Evolutionary conservation across 1,284 basidiomycete species (phyloP).

Genomic region (Cryptococcus sp.): DNA sequence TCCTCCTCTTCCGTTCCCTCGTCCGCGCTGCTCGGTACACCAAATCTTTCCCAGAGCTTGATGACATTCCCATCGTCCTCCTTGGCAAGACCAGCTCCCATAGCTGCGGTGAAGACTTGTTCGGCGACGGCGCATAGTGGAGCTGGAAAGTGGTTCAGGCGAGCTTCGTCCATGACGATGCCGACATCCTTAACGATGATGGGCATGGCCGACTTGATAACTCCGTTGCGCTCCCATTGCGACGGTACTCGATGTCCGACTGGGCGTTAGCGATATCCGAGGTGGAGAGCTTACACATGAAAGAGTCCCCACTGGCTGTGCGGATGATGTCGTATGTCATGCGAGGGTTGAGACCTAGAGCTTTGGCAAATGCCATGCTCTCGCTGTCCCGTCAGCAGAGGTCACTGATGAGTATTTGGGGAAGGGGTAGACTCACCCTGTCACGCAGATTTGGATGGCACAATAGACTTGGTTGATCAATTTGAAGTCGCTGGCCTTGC

Average conservation of each 20-base stretch:
- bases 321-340: slow-evolving; percentile 37
- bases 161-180: slow-evolving; percentile 40
- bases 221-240: slow-evolving; percentile 30
- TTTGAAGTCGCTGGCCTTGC: slow-evolving; percentile 38
- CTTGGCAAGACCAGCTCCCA: slow-evolving; percentile 26
- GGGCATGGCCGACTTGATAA: slow-evolving; percentile 39
- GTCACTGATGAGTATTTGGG: background rate
- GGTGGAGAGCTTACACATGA: slow-evolving; percentile 39
- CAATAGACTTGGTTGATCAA: slow-evolving; percentile 42
- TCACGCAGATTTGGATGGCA: slow-evolving; percentile 29
- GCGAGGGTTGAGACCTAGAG: slow-evolving; percentile 37
- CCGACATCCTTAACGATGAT: slow-evolving; percentile 41
- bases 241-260: slow-evolving; percentile 37
- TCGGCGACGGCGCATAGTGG: slow-evolving; percentile 35
- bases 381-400: slow-evolving; percentile 20
- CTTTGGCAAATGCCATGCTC: slow-evolving; percentile 39
- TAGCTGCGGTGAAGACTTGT: slow-evolving; percentile 32
- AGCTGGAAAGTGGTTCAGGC: slow-evolving; percentile 24
- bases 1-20: slow-evolving; percentile 25
- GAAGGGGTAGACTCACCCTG: slow-evolving; percentile 13
- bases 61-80: slow-evolving; percentile 34
- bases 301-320: slow-evolving; percentile 35
- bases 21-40: slow-evolving; percentile 17
- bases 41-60: slow-evolving; percentile 37
- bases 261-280: slow-evolving; percentile 1